Base-by-base conservation (phyloP, 108 stramenopile species). In the Epipyxis sp. region DNA sequence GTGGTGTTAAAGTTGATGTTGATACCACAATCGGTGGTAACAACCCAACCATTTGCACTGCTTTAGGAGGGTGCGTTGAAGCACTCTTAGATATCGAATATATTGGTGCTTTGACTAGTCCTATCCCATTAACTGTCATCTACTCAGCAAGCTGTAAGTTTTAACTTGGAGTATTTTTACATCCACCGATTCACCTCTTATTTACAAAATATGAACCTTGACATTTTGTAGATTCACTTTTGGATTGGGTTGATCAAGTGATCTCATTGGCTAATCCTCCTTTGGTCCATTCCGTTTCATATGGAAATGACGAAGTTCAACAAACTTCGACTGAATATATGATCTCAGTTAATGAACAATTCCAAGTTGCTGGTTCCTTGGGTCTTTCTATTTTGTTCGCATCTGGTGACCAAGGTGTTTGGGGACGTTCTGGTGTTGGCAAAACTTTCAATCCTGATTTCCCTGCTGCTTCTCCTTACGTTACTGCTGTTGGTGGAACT, bases 401-500 rank as follows among this genome's bases (percentile, higher is more conserved):
- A 61, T 59, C 77, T 10, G 86, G 86, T 35, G 86, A 86, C 44
- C 69, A 79, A n/a, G 86, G 86, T 35, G 86, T 83, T 40, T 82
- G 78, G 78, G 84, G 84, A 42, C 78, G 84, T 39, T 39, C 76
- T 29, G 85, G 82, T n/a, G 20, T 59, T 1, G 35, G n/a, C 59
- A 25, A 25, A 0, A 44, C 46, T 10, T 85, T 82, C 71, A 44
- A 81, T 54, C 88, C 88, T n/a, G 79, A 82, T 59, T 89, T 86
- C 81, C 88, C 88, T 42, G 88, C 86, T 29, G 78, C 72, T 50
- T 85, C 84, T 35, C 87, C 88, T 1, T 88, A 86, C 69, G 83
- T 89, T 1, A 87, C 87, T 41, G 84, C 86, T 34, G 87, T 89
- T n/a, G 88, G 88, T 6, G 83, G 82, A 20, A 86, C 80, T 25